Base-by-base conservation (phyloP, 371 early-diverging fungal genomes). In the Mucor piriformis region DNA sequence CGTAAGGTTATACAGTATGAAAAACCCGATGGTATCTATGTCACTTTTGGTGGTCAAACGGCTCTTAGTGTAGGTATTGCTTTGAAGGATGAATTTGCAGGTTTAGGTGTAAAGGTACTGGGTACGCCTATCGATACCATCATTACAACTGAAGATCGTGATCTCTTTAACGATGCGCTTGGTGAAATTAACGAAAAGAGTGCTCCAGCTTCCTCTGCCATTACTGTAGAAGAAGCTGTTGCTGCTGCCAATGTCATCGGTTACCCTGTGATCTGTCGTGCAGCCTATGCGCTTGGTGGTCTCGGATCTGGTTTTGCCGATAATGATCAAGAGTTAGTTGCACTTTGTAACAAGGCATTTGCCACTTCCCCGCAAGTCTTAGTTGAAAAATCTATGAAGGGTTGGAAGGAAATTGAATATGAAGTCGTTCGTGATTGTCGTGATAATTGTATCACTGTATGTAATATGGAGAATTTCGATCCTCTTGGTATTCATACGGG, bases 391-490 rank as follows among this genome's bases (percentile, higher is more conserved):
- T 87, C 87, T 46, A 97, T 97, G 97, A 95, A 96, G 80, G 97
- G 97, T 11, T 97, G 97, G 97, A 97, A 97, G 77, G 97, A 97
- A 80, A 88, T 97, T 35, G 97, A 97, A 72, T 97, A 95, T 71
- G 97, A 97, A 73, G 97, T 97, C 42, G 96, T 97, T 8, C 88
- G 97, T 48, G 97, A 97, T 74, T 83, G 86, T 59, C 76, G 78
- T 20, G 91, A 95, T 79, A 97, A 97, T 80, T 95, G 96, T 78
- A 94, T 97, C 59, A 95, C 95, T 15, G 95, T 97, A 55, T 97
- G 96, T 83, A 96, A 97, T 81, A 97, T 97, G 97, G 97, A 97
- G 79, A 97, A 97, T 86, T 96, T 97, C 79, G 97, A 97, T 74
- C 97, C 97, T 23, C 83, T 97, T 27, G 97, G 97, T 63, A 94